A percentile compares a stretch with the other conserved stretches of the same genome.
phyloP scores from a whole-genome alignment of 2,329 filamentous ascomycete species.

The Samsoniella hepiali region DNA sequence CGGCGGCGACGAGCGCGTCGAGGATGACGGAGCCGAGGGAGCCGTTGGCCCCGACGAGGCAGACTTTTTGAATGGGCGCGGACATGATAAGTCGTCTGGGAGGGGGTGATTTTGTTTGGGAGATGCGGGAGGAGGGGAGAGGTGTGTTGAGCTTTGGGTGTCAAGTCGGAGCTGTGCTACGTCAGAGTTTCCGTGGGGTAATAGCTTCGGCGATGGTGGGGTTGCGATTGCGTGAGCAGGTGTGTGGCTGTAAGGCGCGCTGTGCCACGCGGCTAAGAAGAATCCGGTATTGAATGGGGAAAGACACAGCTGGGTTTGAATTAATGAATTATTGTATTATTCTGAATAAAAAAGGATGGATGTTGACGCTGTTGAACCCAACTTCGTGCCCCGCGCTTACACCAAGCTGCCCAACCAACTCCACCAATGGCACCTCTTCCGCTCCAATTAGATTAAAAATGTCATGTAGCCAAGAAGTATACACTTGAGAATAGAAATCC shows the following conservation, averaged over 20 bases:
- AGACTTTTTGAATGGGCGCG: constrained; percentile 30
- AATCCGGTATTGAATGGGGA: no score
- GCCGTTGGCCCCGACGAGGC: constrained; percentile 37
- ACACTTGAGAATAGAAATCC: neutral
- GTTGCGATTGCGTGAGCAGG: neutral
- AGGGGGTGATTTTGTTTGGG: neutral
- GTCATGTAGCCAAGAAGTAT: neutral
- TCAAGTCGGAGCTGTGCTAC: constrained; percentile 3
- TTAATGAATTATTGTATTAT: neutral
- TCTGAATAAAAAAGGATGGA: neutral
- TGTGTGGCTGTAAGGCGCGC: neutral
- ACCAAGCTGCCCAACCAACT: neutral
- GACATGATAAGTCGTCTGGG: constrained; percentile 3
- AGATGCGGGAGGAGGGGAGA: neutral
- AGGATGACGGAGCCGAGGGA: constrained; percentile 40
- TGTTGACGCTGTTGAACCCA: neutral
- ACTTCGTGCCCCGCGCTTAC: neutral
- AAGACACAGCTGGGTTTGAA: neutral
- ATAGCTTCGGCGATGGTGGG: constrained; percentile 6
- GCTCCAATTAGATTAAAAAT: neutral
- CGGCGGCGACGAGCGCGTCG: constrained; percentile 34
- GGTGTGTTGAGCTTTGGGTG: neutral
- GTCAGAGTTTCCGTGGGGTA: constrained; percentile 18
- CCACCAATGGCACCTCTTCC: neutral
- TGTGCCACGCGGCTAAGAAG: neutral